Evolutionary conservation across 306 rosid species (phyloP), one percentile per base, ranked within the genome.

Genomic region (Trichosanthes cucumerina): DNA sequence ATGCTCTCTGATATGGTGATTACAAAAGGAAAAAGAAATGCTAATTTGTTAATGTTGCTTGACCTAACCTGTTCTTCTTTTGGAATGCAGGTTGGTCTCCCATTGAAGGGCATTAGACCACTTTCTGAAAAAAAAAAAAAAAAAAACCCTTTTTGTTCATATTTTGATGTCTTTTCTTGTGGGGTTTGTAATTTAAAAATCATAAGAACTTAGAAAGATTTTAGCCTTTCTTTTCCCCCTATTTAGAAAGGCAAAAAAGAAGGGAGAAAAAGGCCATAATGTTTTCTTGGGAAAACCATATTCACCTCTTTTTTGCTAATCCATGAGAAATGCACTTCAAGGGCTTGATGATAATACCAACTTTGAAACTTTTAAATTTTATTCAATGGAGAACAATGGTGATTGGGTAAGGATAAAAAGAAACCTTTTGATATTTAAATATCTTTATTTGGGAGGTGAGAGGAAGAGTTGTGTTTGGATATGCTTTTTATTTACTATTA

Each of bases 21-120:
- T 21, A 36, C 10, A 31, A 26, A 28, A 60, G 4, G 6, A 13
- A 62, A 62, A 12, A 14, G 0, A 33, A 66, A 66, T 66, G 24
- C 23, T 39, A 39, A 39, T 19, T 66, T 66, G 11, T 66, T 66
- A 13, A 21, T 69, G 54, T 69, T 21, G 33, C 33, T 69, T 23
- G 52, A 41, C 75, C 75, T 69, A 69, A 69, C 36, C 53, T 69
- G 75, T 41, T 73, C 49, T 39, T 81, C 78, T 62, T 80, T 26
- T 69, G 54, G 75, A 21, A 41, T 69, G 54, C 54, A 69, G 4
- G 75, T 31, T 72, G 66, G 70, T 71, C 79, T 71, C 66, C 49
- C 34, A 68, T 19, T 44, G 59, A 54, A 26, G 79, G 13, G 74
- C 50, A 41, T 12, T 43, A 66, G 31, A 66, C 50, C 74, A 36